These are phyloP conservation scores for Suaeda aralocaspica DNA, from an alignment of 148 eudicot genomes.

Conservation along the genomic window DNA sequence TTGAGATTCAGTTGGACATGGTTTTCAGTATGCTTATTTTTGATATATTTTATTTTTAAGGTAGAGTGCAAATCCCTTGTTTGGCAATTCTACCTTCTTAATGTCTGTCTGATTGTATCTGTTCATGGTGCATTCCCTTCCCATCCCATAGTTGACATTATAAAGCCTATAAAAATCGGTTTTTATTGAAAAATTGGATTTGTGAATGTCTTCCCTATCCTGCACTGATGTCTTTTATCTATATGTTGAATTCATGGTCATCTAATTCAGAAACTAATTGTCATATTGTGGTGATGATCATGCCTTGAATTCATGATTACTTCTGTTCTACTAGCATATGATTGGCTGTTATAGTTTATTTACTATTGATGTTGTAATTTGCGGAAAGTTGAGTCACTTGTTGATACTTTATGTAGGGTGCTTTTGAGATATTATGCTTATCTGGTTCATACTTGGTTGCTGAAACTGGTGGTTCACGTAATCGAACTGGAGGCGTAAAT, in stretches of 20 bases:
- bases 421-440: constrained; percentile 80
- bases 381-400: constrained; percentile 4
- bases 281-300: neutral
- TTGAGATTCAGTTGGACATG: too few species aligned
- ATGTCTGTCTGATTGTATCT: neutral
- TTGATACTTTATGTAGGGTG: constrained; percentile 47
- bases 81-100: too few species aligned
- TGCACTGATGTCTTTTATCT: too few species aligned
- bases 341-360: neutral
- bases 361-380: neutral
- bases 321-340: neutral
- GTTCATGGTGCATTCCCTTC: neutral
- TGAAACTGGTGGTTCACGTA: constrained; percentile 59
- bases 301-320: neutral
- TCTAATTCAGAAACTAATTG: neutral
- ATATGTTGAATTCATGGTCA: neutral
- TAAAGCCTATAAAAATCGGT: too few species aligned
- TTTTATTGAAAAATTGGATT: neutral
- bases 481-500: constrained; percentile 81
- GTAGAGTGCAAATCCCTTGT: too few species aligned
- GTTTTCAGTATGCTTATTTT: too few species aligned
- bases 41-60: too few species aligned
- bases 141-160: neutral
- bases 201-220: neutral
- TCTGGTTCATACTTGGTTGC: constrained; percentile 83